Evolutionary conservation across 2,329 filamentous ascomycete species (phyloP), one percentile per base, ranked within the genome.

Genomic region (Xylariaceae sp.): DNA sequence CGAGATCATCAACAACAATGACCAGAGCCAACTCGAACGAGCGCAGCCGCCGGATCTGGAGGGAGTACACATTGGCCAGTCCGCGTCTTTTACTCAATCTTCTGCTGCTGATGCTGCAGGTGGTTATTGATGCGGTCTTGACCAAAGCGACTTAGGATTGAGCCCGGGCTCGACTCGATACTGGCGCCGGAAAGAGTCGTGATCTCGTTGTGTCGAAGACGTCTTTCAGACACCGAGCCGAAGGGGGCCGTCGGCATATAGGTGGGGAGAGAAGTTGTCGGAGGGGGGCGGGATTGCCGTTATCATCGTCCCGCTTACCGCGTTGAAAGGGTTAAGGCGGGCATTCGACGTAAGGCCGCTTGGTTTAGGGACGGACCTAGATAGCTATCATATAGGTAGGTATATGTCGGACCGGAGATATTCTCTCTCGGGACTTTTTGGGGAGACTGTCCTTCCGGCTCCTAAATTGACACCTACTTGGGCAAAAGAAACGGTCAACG

Each of bases 71-170:
- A 72, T 94, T 95, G 66, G 85, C 80, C 43, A 95, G 78, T 19
- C 3, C 88, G 80, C 2, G 88, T 91, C 74, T 87, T 87, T 71
- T 19, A 19, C 19, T 19, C 19, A 19, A 19, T 19, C 19, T 19
- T 19, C 19, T 19, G 19, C 19, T 19, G 19, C 19, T 19, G 19
- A 19, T 86, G 83, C 69, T 89, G 85, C 2, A 87, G 87, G 72
- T 89, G 91, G 78, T 91, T 92, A 86, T 91, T 92, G 86, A 92
- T 91, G 48, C 89, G 84, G 76, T 94, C 1, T 19, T 19, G 19
- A 95, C 89, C 89, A 95, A 73, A 95, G 92, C 51, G 87, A 91
- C 77, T 95, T 95, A 92, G 79, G 64, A 92, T 91, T 0, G 87
- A 90, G 9, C 88, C 88, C 0, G 88, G 88, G n/a, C 88, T 92